Conservation (phyloP, 2,329 filamentous ascomycete species). For the Scytalidium sp. region DNA sequence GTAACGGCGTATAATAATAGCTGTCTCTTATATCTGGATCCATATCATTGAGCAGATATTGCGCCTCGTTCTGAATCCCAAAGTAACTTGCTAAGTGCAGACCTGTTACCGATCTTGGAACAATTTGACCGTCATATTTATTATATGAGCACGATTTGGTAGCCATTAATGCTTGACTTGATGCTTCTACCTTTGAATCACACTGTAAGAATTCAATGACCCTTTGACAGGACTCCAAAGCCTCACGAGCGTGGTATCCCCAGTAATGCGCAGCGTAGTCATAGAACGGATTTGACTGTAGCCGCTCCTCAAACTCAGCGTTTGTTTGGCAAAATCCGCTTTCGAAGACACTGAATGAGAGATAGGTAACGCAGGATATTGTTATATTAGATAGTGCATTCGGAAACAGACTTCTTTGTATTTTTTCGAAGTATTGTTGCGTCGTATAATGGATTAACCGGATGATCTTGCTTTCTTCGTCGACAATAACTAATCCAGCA, state of each 20-base stretch:
- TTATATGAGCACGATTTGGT: background rate
- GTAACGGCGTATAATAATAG: constrained; percentile 24
- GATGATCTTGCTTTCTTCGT: constrained; percentile 18
- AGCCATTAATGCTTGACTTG: constrained; percentile 16
- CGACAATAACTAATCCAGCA: constrained; percentile 19
- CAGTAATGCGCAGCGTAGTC: constrained; percentile 29
- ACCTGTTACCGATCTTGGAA: constrained; percentile 12
- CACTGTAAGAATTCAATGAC: constrained; percentile 15
- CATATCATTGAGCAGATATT: background rate
- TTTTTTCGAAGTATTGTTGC: constrained; percentile 22
- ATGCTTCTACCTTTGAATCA: constrained; percentile 11
- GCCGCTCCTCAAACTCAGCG: constrained; percentile 13
- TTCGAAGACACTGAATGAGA: constrained; percentile 18
- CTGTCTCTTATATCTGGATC: background rate
- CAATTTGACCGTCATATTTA: constrained; percentile 2
- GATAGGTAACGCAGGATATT: constrained; percentile 20
- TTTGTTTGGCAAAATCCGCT: constrained; percentile 11
- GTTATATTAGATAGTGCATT: constrained; percentile 10
- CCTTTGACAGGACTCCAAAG: background rate
- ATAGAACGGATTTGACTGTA: constrained; percentile 21
- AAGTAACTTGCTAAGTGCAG: constrained; percentile 24
- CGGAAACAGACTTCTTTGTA: constrained; percentile 7
- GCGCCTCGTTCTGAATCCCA: constrained; percentile 12
- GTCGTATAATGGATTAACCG: constrained; percentile 24
- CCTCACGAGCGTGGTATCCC: constrained; percentile 26